Conservation (phyloP, 1,139 yeast genomes). For the Taphrina deformans region DNA sequence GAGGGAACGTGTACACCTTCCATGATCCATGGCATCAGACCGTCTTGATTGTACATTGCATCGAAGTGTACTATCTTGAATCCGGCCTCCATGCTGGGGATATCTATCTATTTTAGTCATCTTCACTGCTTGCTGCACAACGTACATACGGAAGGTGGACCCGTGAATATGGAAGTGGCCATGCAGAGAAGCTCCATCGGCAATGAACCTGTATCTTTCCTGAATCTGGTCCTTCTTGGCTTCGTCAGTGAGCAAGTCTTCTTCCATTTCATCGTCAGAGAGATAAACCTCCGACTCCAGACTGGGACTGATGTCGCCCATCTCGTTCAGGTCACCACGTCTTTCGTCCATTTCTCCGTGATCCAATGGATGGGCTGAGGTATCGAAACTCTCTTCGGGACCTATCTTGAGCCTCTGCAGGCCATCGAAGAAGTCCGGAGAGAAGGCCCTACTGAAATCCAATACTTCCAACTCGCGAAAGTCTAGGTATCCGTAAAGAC, state of each 20-base stretch:
- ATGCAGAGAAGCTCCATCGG: conserved; percentile 7
- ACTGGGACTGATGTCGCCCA: neutral
- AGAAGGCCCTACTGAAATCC: conserved; percentile 10
- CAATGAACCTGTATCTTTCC: neutral
- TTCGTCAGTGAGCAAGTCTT: neutral
- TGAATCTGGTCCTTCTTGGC: neutral
- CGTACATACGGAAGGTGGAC: conserved; percentile 4
- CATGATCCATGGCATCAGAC: conserved; percentile 29
- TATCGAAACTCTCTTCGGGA: conserved; percentile 1
- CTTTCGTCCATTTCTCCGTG: conserved; percentile 7
- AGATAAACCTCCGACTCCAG: neutral
- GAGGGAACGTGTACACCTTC: conserved; percentile 22
- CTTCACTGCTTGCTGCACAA: neutral
- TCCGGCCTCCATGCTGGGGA: conserved; percentile 18
- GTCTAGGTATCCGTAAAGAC: conserved; percentile 21
- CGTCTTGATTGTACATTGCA: conserved; percentile 19
- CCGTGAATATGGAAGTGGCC: conserved; percentile 17
- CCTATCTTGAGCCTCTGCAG: conserved; percentile 10
- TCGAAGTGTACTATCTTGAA: conserved; percentile 24
- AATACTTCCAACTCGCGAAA: conserved; percentile 18
- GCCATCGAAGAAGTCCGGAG: conserved; percentile 31
- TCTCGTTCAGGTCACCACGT: neutral
- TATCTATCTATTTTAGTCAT: no score
- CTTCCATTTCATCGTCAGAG: neutral
- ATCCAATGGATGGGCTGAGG: neutral